Evolutionary conservation across 2,329 filamentous ascomycete species (phyloP).

Genomic region (Fusarium setosum): DNA sequence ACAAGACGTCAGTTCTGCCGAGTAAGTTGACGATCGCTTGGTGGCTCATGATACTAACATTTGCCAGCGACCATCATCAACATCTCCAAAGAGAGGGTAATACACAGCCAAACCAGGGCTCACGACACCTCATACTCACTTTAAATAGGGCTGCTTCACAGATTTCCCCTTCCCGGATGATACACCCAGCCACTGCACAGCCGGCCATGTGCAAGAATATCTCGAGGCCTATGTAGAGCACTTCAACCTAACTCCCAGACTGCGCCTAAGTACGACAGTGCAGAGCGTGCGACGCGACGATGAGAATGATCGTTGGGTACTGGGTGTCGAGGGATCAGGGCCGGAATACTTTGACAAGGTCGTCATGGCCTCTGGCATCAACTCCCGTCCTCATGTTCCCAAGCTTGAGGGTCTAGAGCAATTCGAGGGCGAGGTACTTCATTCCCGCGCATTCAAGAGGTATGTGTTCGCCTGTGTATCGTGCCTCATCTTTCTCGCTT

Average conservation of each 20-base stretch:
- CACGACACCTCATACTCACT: neutral
- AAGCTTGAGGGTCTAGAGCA: conserved; percentile 47
- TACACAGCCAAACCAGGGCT: neutral
- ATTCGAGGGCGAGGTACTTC: conserved; percentile 53
- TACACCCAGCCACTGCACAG: conserved; percentile 37
- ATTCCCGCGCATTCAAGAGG: conserved; percentile 51
- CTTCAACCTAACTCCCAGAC: conserved; percentile 42
- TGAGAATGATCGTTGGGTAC: conserved; percentile 38
- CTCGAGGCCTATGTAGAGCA: conserved; percentile 48
- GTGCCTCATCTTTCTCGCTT: accelerated
- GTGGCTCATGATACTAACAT: neutral
- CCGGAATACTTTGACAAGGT: conserved; percentile 51
- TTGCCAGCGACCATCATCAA: conserved; percentile 44
- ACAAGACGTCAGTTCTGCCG: conserved; percentile 51
- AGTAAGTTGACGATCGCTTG: conserved; percentile 32
- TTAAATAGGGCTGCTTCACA: conserved; percentile 47
- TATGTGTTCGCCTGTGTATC: conserved; percentile 6
- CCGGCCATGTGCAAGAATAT: conserved; percentile 45
- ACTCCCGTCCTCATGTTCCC: conserved; percentile 49
- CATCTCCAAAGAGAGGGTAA: conserved; percentile 47
- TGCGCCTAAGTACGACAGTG: conserved; percentile 43
- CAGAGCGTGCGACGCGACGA: conserved; percentile 32
- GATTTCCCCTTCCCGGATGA: conserved; percentile 49
- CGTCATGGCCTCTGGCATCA: conserved; percentile 49
- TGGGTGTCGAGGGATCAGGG: conserved; percentile 40